Conservation (phyloP, 2,329 filamentous ascomycete genomes). For the Waltergamsia citrina region DNA sequence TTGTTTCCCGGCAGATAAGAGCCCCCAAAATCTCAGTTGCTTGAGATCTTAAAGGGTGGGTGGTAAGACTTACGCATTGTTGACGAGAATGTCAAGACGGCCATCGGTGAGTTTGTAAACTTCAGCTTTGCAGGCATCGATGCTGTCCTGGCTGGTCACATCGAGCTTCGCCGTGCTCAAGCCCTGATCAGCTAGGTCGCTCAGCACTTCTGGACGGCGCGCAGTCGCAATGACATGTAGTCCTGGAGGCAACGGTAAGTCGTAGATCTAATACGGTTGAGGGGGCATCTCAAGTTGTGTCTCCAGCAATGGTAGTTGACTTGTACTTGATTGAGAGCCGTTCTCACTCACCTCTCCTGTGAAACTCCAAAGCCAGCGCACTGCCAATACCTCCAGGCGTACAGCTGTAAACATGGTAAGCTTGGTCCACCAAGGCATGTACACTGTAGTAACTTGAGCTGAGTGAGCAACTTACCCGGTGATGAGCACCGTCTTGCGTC, state of each 20-base stretch:
- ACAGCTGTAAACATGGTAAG: slow-evolving; percentile 36
- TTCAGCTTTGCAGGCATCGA: slow-evolving; percentile 17
- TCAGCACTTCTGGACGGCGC: slow-evolving; percentile 7
- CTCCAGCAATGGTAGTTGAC: too few relatives aligned
- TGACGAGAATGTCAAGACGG: slow-evolving; percentile 31
- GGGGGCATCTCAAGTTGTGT: too few relatives aligned
- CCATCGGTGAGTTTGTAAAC: slow-evolving; percentile 24
- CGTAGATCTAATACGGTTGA: not conserved
- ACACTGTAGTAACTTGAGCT: too few relatives aligned
- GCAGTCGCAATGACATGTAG: slow-evolving; percentile 11
- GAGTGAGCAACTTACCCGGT: slow-evolving; percentile 29
- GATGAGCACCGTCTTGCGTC: slow-evolving; percentile 33
- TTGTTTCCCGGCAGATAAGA: not conserved
- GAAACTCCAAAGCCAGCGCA: slow-evolving; percentile 42
- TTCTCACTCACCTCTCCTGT: slow-evolving; percentile 32
- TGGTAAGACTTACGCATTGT: slow-evolving; percentile 19
- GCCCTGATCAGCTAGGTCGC: slow-evolving; percentile 8
- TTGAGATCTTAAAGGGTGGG: too few relatives aligned
- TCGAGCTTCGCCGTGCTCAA: slow-evolving; percentile 23
- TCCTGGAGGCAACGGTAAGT: slow-evolving; percentile 1
- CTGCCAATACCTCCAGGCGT: slow-evolving; percentile 50
- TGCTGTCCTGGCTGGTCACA: slow-evolving; percentile 23
- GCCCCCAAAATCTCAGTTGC: too few relatives aligned
- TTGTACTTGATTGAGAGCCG: not conserved
- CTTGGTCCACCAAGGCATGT: too few relatives aligned